A percentile compares a stretch with the other conserved stretches of the same genome.
phyloP scores from a whole-genome alignment of 352 stramenopile genomes.

The Phytopythium boreale region DNA sequence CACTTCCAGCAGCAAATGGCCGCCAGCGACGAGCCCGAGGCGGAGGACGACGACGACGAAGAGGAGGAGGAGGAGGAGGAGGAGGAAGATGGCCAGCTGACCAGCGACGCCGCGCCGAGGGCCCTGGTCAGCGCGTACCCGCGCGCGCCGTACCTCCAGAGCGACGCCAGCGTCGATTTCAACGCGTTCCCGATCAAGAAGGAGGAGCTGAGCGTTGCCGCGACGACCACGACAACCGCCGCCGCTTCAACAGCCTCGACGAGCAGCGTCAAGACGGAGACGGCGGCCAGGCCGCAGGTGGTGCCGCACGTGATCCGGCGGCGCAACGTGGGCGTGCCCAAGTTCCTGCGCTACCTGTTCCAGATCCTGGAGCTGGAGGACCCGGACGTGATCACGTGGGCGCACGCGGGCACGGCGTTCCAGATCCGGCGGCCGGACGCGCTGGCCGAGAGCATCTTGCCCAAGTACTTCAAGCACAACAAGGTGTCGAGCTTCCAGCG shows the following conservation, averaged over 20 bases:
- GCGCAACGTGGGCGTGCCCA: slow-evolving; percentile 65
- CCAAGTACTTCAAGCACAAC: slow-evolving; percentile 81
- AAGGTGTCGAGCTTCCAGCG: slow-evolving; percentile 79
- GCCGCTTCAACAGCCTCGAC: background rate
- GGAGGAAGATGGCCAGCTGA: background rate
- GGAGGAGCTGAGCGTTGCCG: background rate
- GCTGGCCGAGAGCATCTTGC: slow-evolving; percentile 52
- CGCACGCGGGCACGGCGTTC: slow-evolving; percentile 64
- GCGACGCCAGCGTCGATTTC: background rate
- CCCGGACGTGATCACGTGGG: slow-evolving; percentile 54
- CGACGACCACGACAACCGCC: background rate
- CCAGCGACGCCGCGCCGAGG: background rate
- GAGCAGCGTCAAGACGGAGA: background rate
- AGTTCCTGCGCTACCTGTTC: slow-evolving; percentile 68
- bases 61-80: background rate
- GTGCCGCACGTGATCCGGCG: slow-evolving; percentile 33
- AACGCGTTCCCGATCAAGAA: background rate
- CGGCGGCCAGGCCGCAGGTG: background rate
- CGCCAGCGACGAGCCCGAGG: background rate
- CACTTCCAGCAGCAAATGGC: background rate
- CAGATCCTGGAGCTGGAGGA: slow-evolving; percentile 71
- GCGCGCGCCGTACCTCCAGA: background rate
- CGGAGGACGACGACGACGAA: background rate
- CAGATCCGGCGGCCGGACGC: slow-evolving; percentile 64
- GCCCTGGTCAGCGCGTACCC: background rate